These are phyloP conservation scores for Beauveria bassiana DNA, from an alignment of 2,329 filamentous ascomycete species.

Conservation along the genomic window DNA sequence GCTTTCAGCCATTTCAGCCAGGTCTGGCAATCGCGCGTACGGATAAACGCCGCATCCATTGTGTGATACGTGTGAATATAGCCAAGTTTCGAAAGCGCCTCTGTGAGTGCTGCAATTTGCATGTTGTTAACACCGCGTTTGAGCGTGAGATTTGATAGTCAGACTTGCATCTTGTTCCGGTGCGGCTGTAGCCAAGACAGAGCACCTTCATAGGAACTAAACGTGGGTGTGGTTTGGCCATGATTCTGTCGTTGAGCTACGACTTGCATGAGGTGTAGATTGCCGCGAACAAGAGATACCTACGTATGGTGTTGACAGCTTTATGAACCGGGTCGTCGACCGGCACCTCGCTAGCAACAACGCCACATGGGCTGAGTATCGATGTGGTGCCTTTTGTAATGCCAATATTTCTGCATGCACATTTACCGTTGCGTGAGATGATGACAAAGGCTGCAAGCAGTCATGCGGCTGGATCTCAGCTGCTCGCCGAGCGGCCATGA, in stretches of 20 bases:
- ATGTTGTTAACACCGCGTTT: not conserved
- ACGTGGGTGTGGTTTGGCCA: not conserved
- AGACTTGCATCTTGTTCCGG: constrained; percentile 5
- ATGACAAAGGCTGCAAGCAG: not conserved
- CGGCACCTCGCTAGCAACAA: not conserved
- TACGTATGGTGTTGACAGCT: not conserved
- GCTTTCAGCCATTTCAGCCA: constrained; percentile 5
- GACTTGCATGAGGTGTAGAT: not conserved
- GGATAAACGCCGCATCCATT: constrained; percentile 1
- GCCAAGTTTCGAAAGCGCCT: not conserved
- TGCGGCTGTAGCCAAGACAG: constrained; percentile 9
- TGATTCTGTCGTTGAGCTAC: not conserved
- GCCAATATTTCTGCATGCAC: not conserved
- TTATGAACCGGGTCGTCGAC: not conserved
- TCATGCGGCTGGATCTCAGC: not conserved
- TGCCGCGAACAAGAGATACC: too few relatives aligned
- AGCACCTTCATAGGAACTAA: constrained; percentile 6
- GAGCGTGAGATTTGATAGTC: not conserved
- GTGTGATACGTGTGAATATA: constrained; percentile 8
- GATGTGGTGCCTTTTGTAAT: not conserved
- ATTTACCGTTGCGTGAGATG: not conserved
- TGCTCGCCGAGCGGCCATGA: not conserved
- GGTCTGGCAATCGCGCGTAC: not conserved
- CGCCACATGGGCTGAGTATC: not conserved
- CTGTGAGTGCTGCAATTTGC: not conserved